Base-by-base conservation (phyloP, 805 yeast genomes). In the Crinitomyces ghanaensis region DNA sequence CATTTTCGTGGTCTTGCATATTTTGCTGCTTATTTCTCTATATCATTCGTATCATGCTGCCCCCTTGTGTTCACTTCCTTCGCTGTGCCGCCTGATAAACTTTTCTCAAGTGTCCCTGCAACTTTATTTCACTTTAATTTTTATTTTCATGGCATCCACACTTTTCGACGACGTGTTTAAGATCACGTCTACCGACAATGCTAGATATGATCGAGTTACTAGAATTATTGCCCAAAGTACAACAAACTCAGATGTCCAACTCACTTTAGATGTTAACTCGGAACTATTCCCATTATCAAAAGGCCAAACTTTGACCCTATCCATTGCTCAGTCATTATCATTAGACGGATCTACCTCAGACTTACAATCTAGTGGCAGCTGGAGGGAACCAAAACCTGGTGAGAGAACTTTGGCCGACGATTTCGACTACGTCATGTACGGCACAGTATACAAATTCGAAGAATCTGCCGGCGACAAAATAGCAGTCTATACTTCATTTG, bases 351-450 rank as follows among this genome's bases (percentile, higher is more conserved):
- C 60, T 6, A 63, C 64, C 30, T 70, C 70, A 23, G n/a, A n/a
- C n/a, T n/a, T n/a, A n/a, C 39, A 43, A 22, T 46, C 64, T 9
- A 65, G 73, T 44, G 77, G 79, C 13, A 71, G 80, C 17, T 79
- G 88, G 86, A 70, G 85, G 55, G 84, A 82, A 6, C 93, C 95
- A 28, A 80, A 71, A 57, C 70, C 80, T 8, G 81, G 77, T 38
- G 95, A 85, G 46, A 72, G 78, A 51, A 72, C 93, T 4, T 67
- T 88, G 49, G 95, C 95, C 45, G 96, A 88, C 56, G 97, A 91
- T 53, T 88, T 85, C 63, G 97, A 88, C 57, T 91, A 91, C 50
- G 97, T 91, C 44, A 88, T 91, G 97, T 76, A 86, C 56, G 98
- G 98, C 35, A 85, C 95, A 5, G 93, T 91, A 29, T 91, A 91